A percentile compares a stretch with the other conserved stretches of the same genome.
phyloP scores from a whole-genome alignment of 139 green algal species.

The Astrephomene gubernaculifera region DNA sequence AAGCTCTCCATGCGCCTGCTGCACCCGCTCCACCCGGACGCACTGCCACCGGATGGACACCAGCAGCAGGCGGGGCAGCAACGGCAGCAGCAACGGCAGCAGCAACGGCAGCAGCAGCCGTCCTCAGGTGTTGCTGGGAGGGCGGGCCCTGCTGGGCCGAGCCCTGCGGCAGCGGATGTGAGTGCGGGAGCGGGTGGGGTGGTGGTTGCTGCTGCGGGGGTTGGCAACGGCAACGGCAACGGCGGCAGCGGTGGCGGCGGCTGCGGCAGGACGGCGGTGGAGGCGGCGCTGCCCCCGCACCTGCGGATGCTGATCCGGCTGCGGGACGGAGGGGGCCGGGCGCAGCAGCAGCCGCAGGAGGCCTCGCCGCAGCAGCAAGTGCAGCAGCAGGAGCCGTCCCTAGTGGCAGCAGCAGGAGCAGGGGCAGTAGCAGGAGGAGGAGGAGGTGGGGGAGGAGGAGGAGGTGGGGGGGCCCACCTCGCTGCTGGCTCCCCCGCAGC shows the following conservation, averaged over 20 bases:
- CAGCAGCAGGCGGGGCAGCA: neutral
- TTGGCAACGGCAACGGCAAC: neutral
- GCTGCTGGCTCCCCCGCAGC: no score
- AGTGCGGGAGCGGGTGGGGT: neutral
- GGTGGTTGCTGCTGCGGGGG: neutral
- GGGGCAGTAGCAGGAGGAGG: neutral
- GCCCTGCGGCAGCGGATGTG: no score
- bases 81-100: neutral
- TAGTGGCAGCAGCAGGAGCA: neutral
- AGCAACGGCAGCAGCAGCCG: neutral
- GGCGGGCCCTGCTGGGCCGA: no score
- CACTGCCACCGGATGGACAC: neutral
- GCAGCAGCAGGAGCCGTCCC: neutral
- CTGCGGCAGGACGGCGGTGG: neutral
- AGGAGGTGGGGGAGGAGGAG: no score
- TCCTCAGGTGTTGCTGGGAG: no score
- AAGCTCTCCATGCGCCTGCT: conserved; percentile 59
- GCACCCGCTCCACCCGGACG: conserved; percentile 47
- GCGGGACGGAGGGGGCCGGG: neutral
- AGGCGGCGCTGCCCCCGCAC: conserved; percentile 12
- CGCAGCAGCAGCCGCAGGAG: neutral
- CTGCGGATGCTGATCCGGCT: neutral
- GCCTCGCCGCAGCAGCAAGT: neutral
- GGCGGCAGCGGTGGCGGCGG: neutral
- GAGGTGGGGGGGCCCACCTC: no score